Conservation (phyloP, 768 basidiomycete genomes). For the Imleria badia region DNA sequence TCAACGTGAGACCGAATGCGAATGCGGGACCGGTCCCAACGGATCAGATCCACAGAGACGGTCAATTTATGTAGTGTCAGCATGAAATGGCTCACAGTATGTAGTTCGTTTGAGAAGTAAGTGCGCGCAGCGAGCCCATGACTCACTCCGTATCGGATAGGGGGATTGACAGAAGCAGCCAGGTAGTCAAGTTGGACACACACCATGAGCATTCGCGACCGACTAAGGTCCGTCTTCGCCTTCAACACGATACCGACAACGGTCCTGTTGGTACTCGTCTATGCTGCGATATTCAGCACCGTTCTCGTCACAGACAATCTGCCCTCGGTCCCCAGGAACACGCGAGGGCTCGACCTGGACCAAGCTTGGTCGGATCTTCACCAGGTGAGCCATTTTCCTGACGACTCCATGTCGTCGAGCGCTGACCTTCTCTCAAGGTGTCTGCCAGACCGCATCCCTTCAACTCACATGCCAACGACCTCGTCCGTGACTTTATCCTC, state of each 20-base stretch:
- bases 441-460: constrained; percentile 72
- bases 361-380: constrained; percentile 62
- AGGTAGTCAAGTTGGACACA: background rate
- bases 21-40: no score
- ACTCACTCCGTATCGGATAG: no score
- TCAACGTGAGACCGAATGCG: no score
- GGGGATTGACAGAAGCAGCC: background rate
- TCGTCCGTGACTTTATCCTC: constrained; percentile 60
- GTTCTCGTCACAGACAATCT: constrained; percentile 52
- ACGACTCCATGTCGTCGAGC: background rate
- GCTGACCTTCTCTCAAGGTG: constrained; percentile 41
- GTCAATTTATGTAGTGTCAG: no score
- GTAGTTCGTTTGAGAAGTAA: no score
- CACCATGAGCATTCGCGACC: constrained; percentile 27
- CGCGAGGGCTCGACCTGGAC: constrained; percentile 46
- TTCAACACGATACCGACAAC: constrained; percentile 47
- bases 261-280: constrained; percentile 46
- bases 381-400: constrained; percentile 35
- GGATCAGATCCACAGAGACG: no score
- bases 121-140: no score
- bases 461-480: constrained; percentile 74
- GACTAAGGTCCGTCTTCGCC: constrained; percentile 27
- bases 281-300: constrained; percentile 45
- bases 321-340: constrained; percentile 42
- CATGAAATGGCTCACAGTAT: no score